Conservation (phyloP, 768 basidiomycete genomes). For the Leccinellum luteum region DNA sequence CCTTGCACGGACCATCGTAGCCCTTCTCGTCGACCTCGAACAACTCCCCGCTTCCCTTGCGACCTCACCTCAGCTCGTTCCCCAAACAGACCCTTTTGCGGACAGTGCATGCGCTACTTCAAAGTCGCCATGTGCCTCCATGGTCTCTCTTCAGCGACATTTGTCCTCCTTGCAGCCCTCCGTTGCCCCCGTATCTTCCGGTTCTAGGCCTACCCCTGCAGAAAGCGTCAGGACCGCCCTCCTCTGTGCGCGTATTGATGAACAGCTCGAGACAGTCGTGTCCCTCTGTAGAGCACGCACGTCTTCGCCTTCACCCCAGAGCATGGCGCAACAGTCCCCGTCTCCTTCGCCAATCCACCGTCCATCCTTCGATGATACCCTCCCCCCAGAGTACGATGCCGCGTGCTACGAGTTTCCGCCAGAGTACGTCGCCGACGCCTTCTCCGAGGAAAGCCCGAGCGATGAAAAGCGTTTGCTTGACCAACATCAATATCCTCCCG, state of each 20-base stretch:
- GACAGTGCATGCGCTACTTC: background rate
- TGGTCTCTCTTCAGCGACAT: slow-evolving; percentile 63
- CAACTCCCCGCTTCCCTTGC: slow-evolving; percentile 45
- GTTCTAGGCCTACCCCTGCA: slow-evolving; percentile 36
- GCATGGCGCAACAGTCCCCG: slow-evolving; percentile 22
- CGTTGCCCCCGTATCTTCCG: slow-evolving; percentile 3
- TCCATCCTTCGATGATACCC: slow-evolving; percentile 29
- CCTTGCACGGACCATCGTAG: slow-evolving; percentile 66
- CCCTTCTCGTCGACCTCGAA: slow-evolving; percentile 66
- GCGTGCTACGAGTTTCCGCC: slow-evolving; percentile 26
- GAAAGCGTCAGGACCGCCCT: slow-evolving; percentile 58
- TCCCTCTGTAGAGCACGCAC: slow-evolving; percentile 63
- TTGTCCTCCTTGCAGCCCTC: slow-evolving; percentile 61
- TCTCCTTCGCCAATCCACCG: slow-evolving; percentile 27
- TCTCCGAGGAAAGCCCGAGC: slow-evolving; percentile 6
- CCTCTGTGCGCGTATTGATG: slow-evolving; percentile 74
- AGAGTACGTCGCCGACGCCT: slow-evolving; percentile 21
- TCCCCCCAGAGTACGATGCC: slow-evolving; percentile 56
- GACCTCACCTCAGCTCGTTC: slow-evolving; percentile 13
- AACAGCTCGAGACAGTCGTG: slow-evolving; percentile 67
- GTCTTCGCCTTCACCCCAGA: slow-evolving; percentile 2
- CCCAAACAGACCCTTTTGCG: slow-evolving; percentile 9
- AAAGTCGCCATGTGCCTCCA: slow-evolving; percentile 39
- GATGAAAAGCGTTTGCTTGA: slow-evolving; percentile 9
- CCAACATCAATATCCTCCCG: slow-evolving; percentile 21